A percentile compares a stretch with the other conserved stretches of the same genome.
phyloP scores from a whole-genome alignment of 2,329 filamentous ascomycete genomes.

The Mollisiaceae sp. region DNA sequence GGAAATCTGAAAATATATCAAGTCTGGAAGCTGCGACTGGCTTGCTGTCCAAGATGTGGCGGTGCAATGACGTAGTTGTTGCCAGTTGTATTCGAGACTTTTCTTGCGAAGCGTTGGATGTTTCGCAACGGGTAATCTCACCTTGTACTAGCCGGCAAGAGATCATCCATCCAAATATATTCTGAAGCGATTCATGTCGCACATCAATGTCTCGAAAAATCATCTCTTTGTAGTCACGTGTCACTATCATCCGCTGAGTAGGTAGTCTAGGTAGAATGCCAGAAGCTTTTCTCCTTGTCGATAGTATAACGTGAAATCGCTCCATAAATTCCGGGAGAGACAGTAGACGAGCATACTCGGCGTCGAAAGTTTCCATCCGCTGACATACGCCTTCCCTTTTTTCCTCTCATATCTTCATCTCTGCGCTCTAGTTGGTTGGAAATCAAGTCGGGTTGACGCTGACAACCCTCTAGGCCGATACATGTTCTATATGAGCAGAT shows the following conservation, averaged over 20 bases:
- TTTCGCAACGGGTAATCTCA: not conserved
- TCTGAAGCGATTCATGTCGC: no score
- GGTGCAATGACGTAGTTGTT: conserved; percentile 8
- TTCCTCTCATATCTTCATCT: not conserved
- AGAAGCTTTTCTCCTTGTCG: not conserved
- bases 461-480: no score
- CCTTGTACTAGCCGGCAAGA: no score
- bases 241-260: no score
- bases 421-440: no score
- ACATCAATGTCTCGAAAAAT: no score
- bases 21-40: not conserved
- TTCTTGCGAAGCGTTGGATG: not conserved
- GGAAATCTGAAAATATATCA: not conserved
- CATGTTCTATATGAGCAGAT: no score
- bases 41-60: not conserved
- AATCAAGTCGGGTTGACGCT: no score
- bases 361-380: no score
- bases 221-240: no score
- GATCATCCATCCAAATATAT: no score
- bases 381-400: not conserved
- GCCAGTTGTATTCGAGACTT: not conserved
- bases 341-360: no score
- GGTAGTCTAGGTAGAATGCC: not conserved
- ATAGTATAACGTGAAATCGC: not conserved
- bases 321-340: not conserved